phyloP scores from a whole-genome alignment of 345 rosid species.

The Hibiscus trionum region DNA sequence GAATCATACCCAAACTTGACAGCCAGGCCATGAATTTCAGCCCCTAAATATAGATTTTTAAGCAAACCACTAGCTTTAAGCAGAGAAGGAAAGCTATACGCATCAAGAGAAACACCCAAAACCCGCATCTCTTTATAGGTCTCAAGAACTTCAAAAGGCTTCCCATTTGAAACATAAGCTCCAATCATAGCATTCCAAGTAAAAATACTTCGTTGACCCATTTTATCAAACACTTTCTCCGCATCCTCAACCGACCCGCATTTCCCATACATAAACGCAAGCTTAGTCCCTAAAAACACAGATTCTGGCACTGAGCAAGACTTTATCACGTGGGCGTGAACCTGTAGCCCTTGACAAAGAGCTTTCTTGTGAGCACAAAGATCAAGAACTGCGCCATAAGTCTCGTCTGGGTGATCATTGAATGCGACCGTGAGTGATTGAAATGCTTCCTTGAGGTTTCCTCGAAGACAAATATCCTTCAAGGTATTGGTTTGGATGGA shows the following conservation, averaged over 20 bases:
- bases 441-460: conserved; percentile 36
- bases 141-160: conserved; percentile 41
- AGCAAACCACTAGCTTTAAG: conserved; percentile 57
- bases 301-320: conserved; percentile 15
- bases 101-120: conserved; percentile 43
- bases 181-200: conserved; percentile 82
- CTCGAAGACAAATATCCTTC: conserved; percentile 22
- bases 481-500: conserved; percentile 20
- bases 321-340: conserved; percentile 51
- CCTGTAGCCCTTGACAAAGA: conserved; percentile 39
- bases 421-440: conserved; percentile 17
- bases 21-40: conserved; percentile 54
- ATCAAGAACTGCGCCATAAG: conserved; percentile 40
- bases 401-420: conserved; percentile 19
- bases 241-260: conserved; percentile 49
- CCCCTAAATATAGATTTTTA: conserved; percentile 32
- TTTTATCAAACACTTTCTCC: conserved; percentile 52
- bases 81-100: conserved; percentile 47
- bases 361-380: conserved; percentile 39
- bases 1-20: conserved; percentile 42
- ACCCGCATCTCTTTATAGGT: conserved; percentile 43
- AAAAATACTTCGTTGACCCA: conserved; percentile 48
- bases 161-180: conserved; percentile 46
- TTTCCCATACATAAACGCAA: conserved; percentile 65
- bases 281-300: conserved; percentile 49